Evolutionary conservation across 2,329 filamentous ascomycete species (phyloP).

Genomic region (Penicillium decumbens): DNA sequence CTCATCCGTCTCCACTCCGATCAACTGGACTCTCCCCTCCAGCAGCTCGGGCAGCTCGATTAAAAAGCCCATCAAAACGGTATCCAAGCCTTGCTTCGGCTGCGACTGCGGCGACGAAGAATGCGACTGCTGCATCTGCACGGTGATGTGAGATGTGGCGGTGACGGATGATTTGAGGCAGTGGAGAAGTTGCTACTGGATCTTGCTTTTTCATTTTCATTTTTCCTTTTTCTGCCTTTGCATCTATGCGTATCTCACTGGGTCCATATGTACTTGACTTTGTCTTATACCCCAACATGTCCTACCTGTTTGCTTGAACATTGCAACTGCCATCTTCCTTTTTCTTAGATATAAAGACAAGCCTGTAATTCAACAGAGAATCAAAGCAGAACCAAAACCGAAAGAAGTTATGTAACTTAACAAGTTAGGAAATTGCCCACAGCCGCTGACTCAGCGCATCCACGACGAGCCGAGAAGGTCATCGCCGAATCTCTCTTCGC

Average conservation of each 20-base stretch:
- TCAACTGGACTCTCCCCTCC: slow-evolving; percentile 35
- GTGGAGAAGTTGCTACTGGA: no score
- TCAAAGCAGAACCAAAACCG: neutral
- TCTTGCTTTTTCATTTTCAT: neutral
- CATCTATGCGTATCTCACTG: neutral
- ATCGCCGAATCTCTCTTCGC: neutral
- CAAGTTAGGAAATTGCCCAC: neutral
- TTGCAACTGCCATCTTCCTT: neutral
- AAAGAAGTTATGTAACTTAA: neutral
- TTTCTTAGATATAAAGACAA: neutral
- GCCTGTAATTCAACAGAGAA: neutral
- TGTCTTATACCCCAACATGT: neutral
- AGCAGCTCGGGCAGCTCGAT: slow-evolving; percentile 33
- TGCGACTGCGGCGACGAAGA: slow-evolving; percentile 42
- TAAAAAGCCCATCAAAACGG: slow-evolving; percentile 37
- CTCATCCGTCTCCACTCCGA: slow-evolving; percentile 22
- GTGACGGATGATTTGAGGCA: neutral
- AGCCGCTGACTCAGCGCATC: slow-evolving; percentile 18
- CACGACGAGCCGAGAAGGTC: neutral
- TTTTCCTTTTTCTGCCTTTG: neutral
- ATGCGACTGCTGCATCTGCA: slow-evolving; percentile 41
- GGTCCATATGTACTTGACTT: neutral
- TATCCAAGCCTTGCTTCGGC: slow-evolving; percentile 41
- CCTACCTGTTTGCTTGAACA: neutral
- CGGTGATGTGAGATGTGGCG: slow-evolving; percentile 34